Evolutionary conservation across 1,139 yeast genomes (phyloP), one percentile per base, ranked within the genome.

Genomic region (Keqinozyma sinolaborantium): DNA sequence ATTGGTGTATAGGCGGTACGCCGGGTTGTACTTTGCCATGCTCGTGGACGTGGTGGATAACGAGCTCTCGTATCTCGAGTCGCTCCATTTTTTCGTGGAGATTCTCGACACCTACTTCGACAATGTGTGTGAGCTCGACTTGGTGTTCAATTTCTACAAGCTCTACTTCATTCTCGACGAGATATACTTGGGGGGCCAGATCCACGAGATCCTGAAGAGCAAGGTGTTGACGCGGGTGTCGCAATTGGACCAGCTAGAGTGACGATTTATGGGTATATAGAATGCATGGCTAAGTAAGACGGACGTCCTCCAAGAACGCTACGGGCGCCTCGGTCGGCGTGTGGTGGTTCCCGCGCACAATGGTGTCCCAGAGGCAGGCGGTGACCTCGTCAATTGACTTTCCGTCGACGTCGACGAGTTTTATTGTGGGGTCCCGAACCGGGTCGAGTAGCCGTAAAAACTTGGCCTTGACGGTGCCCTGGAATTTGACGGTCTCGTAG

Each of bases 121-220:
- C 41, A 88, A 83, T 49, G 98, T 92, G n/a, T 90, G 97, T 60
- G 98, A 92, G 59, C 70, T 92, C 46, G 98, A 92, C 54, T 71
- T 86, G 36, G 88, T 86, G 14, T 85, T 84, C 60, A 83, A 83
- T 53, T 85, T 85, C 55, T 77, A 79, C 59, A 83, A 80, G 53
- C 73, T 83, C 16, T 82, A 84, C 53, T 65, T 69, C 40, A 77
- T 84, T 9, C 53, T 85, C 39, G 95, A 85, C 52, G 94, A 84
- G 51, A 69, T 85, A 48, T 83, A 78, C 51, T 53, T 82, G 31
- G 90, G 86, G 7, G 95, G 95, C 7, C 94, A 85, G 51, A 64
- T 84, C 14, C 84, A 80, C 47, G 90, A 83, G 51, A 79, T 82
- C 6, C 81, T 81, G 52, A 83, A 80, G 52, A 61, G 61, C 16